phyloP scores from a whole-genome alignment of 805 yeast species.

The Wickerhamomyces queroliae region DNA sequence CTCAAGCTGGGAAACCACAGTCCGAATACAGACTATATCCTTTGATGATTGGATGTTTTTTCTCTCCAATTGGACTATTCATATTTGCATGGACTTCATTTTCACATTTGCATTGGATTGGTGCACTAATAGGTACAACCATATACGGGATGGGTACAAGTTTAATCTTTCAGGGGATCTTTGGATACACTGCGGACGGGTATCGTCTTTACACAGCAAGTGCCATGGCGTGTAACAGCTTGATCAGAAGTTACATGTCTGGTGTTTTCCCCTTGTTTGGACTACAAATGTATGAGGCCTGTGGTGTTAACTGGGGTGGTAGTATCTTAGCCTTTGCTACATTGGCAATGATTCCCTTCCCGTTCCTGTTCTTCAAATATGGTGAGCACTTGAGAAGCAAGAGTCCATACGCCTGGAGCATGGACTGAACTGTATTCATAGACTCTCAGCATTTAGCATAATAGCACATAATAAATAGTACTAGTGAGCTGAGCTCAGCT shows the following conservation, averaged over 20 bases:
- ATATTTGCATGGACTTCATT: constrained; percentile 76
- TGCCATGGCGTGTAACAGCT: constrained; percentile 44
- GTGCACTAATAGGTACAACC: constrained; percentile 64
- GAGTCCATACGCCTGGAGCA: constrained; percentile 41
- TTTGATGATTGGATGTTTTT: constrained; percentile 59
- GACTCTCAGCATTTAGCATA: neutral
- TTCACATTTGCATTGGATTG: constrained; percentile 62
- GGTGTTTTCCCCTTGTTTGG: constrained; percentile 57
- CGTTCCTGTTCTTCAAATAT: constrained; percentile 44
- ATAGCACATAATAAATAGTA: too few species aligned
- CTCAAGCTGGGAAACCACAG: constrained; percentile 37
- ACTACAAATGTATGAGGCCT: constrained; percentile 45
- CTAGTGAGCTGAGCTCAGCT: too few species aligned
- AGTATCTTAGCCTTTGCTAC: constrained; percentile 46
- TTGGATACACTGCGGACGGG: constrained; percentile 61
- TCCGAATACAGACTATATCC: constrained; percentile 60
- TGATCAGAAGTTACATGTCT: constrained; percentile 47
- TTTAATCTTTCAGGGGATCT: constrained; percentile 58
- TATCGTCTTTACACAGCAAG: constrained; percentile 51
- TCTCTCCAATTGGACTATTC: constrained; percentile 60
- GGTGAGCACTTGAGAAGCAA: constrained; percentile 39
- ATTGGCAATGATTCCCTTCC: constrained; percentile 45
- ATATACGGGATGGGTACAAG: constrained; percentile 69
- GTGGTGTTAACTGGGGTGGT: constrained; percentile 57
- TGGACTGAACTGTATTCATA: constrained; percentile 5